Base-by-base conservation (phyloP, 202 grass and related monocot species). In the Elaeis oleifera region DNA sequence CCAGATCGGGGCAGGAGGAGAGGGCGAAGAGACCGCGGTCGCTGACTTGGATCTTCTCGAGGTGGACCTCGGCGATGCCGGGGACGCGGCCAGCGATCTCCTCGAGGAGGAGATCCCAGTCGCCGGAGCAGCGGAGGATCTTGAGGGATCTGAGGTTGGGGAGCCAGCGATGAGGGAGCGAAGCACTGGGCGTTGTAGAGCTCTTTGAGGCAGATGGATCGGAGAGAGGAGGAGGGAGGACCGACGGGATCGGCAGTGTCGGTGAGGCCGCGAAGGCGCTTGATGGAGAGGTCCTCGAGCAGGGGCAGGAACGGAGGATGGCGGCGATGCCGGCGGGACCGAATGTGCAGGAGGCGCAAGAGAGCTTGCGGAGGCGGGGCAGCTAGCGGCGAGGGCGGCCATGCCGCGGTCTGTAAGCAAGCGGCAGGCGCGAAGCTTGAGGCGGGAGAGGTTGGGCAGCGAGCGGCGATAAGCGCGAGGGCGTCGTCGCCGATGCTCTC, bases 221-320 rank as follows among this genome's bases (percentile, higher is more conserved):
- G 59, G 31, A 62, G 59, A 7, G 29, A 18, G 6, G 31, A n/a
- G 16, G 59, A 36, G 5, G 8, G 29, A 20, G n/a, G 4, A 6
- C 32, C 18, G 16, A 19, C n/a, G 0, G 57, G 23, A 6, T 17
- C 29, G 59, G 25, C 9, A 6, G 28, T 7, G 31, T 36, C 29
- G 3, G 27, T 18, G 3, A 62, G 29, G 59, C 59, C 59, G 18
- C 59, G 31, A 16, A 62, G 31, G 3, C 29, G 28, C 31, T 62
- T 62, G 31, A 62, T 62, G 59, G 59, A 62, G 59, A 62, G 59
- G 18, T 62, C 59, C 14, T 62, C 59, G 1, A 62, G 59, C 16
- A 48, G 59, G 16, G 17, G 25, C 59, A 62, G n/a, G 29, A 28
- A 9, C 18, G 59, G 31, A 48, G 23, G 7, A 62, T 16, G 31